These are phyloP conservation scores for Mycosphaerella sp. DNA, from an alignment of 2,329 filamentous ascomycete species.

Conservation along the genomic window DNA sequence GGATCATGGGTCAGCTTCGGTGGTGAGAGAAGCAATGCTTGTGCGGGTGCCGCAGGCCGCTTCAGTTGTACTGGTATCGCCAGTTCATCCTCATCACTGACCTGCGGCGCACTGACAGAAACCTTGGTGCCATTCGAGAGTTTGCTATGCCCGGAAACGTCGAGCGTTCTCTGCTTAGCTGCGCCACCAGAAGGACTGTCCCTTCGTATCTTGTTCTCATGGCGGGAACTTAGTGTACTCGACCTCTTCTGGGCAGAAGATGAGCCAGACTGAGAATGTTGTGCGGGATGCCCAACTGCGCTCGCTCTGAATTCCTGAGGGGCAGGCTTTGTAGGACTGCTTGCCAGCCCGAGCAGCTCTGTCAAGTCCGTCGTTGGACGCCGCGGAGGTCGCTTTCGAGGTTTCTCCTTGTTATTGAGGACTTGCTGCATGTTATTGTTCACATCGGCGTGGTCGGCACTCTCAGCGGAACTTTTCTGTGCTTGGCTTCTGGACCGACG, in stretches of 20 bases:
- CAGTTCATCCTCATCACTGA: not conserved
- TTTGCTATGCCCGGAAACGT: not conserved
- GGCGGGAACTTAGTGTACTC: slow-evolving; percentile 11
- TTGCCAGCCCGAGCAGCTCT: slow-evolving; percentile 24
- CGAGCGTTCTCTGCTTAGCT: not conserved
- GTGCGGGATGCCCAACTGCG: slow-evolving; percentile 2
- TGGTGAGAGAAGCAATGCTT: not conserved
- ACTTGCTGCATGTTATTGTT: slow-evolving; percentile 27
- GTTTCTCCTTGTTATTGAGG: slow-evolving; percentile 13
- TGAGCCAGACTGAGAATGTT: not conserved
- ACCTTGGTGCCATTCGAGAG: not conserved
- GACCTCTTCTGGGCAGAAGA: slow-evolving; percentile 1
- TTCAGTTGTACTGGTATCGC: not conserved
- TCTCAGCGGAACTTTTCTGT: not conserved
- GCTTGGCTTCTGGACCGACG: not conserved
- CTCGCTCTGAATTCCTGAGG: not conserved
- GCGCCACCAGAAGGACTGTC: slow-evolving; percentile 6
- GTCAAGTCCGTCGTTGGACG: slow-evolving; percentile 26
- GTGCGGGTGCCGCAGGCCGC: not conserved
- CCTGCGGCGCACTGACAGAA: not conserved
- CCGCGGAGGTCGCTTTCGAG: slow-evolving; percentile 15
- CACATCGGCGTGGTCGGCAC: not conserved
- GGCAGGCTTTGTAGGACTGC: slow-evolving; percentile 23
- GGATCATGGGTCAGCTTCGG: slow-evolving; percentile 10
- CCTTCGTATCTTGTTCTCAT: slow-evolving; percentile 6